Conservation (phyloP, 495 filamentous ascomycete genomes). For the Daldinia grandis region DNA sequence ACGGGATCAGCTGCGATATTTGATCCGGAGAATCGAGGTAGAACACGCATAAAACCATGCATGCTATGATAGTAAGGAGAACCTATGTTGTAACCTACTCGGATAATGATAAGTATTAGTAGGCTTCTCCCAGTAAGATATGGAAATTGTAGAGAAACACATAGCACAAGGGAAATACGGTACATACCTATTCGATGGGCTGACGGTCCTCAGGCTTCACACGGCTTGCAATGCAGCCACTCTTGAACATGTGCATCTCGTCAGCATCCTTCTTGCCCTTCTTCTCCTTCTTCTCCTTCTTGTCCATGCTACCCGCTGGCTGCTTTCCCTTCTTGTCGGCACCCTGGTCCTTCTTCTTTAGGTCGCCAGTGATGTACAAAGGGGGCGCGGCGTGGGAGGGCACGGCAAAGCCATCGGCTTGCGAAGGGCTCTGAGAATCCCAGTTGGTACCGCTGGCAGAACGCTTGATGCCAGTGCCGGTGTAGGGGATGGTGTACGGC, state of each 20-base stretch:
- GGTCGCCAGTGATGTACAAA: constrained; percentile 11
- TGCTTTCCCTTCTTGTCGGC: neutral
- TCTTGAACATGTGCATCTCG: neutral
- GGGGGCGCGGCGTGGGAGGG: constrained; percentile 15
- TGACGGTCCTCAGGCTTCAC: neutral
- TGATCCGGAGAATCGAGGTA: neutral
- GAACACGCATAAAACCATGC: neutral
- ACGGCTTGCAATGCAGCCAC: neutral
- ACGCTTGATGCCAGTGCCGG: constrained; percentile 22
- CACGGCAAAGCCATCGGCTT: neutral
- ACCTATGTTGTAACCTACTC: neutral
- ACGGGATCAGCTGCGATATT: neutral
- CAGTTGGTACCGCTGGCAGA: constrained; percentile 1
- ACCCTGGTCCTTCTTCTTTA: neutral
- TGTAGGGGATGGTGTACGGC: constrained; percentile 43
- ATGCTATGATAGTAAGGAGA: neutral
- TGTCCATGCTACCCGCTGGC: no score
- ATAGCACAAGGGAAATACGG: neutral
- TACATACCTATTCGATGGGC: constrained; percentile 2
- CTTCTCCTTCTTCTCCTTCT: neutral
- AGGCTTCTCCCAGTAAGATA: neutral
- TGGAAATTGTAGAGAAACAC: neutral
- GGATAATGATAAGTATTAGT: neutral
- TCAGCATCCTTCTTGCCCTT: neutral
- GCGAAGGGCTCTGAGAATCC: neutral